Conservation (phyloP, 225 moss, liverwort and hornwort genomes). For the Antitrichia curtipendula region DNA sequence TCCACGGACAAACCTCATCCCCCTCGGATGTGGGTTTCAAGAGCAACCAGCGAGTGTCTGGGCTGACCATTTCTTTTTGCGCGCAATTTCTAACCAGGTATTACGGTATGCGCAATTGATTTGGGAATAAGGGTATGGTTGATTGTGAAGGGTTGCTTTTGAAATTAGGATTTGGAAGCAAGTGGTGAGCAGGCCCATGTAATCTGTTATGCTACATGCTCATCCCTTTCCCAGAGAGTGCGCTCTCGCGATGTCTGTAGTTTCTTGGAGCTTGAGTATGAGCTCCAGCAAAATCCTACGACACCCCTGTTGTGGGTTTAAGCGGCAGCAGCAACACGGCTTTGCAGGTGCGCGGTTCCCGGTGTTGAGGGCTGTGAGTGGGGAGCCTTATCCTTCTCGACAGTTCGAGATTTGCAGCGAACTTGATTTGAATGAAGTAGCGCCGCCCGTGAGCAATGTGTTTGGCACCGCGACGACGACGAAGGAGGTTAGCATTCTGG, state of each 20-base stretch:
- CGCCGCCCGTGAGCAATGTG: constrained; percentile 16
- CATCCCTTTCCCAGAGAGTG: not conserved
- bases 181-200: not conserved
- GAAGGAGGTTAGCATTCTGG: constrained; percentile 1
- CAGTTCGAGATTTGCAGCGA: not conserved
- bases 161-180: not conserved
- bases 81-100: not conserved
- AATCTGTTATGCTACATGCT: not conserved
- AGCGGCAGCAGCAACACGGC: not conserved
- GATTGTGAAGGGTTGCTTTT: not conserved
- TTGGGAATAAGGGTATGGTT: not conserved
- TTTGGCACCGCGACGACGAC: not conserved
- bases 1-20: not conserved
- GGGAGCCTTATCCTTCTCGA: not conserved
- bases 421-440: constrained; percentile 11
- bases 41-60: not conserved
- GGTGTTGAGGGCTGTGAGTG: not conserved
- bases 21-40: not conserved
- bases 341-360: not conserved
- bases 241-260: not conserved
- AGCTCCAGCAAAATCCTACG: not conserved
- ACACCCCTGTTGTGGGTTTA: not conserved
- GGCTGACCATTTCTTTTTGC: not conserved
- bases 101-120: not conserved
- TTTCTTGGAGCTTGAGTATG: not conserved